Evolutionary conservation across 352 stramenopile genomes (phyloP).

Genomic region (Globisporangium spiculum): DNA sequence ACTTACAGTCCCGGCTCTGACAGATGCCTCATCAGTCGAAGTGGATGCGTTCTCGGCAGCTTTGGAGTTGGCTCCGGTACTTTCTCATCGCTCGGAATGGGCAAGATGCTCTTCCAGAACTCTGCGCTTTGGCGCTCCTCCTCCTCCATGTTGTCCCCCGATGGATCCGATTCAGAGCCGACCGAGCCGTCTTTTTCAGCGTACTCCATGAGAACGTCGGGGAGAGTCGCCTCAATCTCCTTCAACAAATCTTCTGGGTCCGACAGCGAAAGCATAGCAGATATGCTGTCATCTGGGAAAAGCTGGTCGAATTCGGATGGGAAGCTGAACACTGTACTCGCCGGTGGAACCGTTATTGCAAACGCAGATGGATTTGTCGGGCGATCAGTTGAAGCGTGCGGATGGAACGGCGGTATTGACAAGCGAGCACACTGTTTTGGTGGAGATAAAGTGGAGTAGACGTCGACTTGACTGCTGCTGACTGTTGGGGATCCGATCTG

Average conservation of each 20-base stretch:
- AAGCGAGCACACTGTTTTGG: background rate
- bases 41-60: conserved; percentile 14
- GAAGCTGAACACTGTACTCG: conserved; percentile 4
- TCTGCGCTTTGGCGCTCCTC: conserved; percentile 32
- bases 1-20: conserved; percentile 39
- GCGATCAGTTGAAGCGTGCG: background rate
- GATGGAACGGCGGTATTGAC: background rate
- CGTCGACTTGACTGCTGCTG: background rate
- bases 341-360: background rate
- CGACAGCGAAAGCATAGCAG: conserved; percentile 33
- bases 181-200: conserved; percentile 47
- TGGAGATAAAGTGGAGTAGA: background rate
- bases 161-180: conserved; percentile 73
- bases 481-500: background rate
- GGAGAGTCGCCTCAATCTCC: conserved; percentile 65
- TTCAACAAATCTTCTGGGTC: conserved; percentile 55
- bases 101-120: conserved; percentile 11
- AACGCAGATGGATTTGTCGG: background rate
- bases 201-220: conserved; percentile 40
- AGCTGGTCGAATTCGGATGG: conserved; percentile 32
- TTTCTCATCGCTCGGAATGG: background rate
- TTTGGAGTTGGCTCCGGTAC: background rate
- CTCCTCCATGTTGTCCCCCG: conserved; percentile 64
- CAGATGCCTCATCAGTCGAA: conserved; percentile 28
- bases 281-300: conserved; percentile 29